These are phyloP conservation scores for Paraphaeosphaeria minitans DNA, from an alignment of 2,329 filamentous ascomycete genomes.

Conservation along the genomic window DNA sequence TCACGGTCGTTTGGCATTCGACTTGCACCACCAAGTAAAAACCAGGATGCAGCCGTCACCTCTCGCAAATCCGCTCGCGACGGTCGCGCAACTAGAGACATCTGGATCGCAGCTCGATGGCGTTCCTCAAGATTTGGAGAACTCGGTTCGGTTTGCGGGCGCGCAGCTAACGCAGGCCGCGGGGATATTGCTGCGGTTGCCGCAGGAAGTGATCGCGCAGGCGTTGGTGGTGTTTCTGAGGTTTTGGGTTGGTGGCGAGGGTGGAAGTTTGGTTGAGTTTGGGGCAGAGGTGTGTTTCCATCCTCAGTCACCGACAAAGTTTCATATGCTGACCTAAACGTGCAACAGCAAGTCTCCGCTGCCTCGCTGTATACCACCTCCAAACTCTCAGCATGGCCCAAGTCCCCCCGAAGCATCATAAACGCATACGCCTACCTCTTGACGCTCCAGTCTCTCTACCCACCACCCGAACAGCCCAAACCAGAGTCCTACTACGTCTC, in stretches of 20 bases:
- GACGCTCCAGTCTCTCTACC: slow-evolving; percentile 64
- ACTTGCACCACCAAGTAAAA: background rate
- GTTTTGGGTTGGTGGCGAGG: slow-evolving; percentile 71
- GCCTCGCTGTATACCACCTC: slow-evolving; percentile 79
- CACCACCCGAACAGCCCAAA: slow-evolving; percentile 43
- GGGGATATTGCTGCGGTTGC: slow-evolving; percentile 79
- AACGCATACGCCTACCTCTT: slow-evolving; percentile 85
- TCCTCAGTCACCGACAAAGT: background rate
- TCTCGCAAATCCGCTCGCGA: slow-evolving; percentile 73
- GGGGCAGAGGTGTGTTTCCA: slow-evolving; percentile 60
- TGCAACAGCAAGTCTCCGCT: slow-evolving; percentile 75
- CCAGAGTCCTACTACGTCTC: slow-evolving; percentile 62
- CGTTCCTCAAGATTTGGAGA: slow-evolving; percentile 71
- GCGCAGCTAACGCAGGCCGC: slow-evolving; percentile 78
- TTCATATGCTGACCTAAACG: background rate
- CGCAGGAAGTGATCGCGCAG: slow-evolving; percentile 83
- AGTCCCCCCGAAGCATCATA: slow-evolving; percentile 77
- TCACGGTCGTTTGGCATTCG: slow-evolving; percentile 2
- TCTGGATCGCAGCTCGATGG: slow-evolving; percentile 60
- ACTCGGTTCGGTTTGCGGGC: slow-evolving; percentile 72
- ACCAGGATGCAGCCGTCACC: slow-evolving; percentile 36
- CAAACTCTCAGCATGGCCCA: slow-evolving; percentile 79
- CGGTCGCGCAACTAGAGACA: slow-evolving; percentile 69
- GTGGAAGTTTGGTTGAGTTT: slow-evolving; percentile 56
- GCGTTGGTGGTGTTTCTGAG: slow-evolving; percentile 82